Percentiles rank a stretch among this genome's conserved stretches.
Conservation (phyloP, 2,329 filamentous ascomycete species). For the Didymella segeticola region DNA sequence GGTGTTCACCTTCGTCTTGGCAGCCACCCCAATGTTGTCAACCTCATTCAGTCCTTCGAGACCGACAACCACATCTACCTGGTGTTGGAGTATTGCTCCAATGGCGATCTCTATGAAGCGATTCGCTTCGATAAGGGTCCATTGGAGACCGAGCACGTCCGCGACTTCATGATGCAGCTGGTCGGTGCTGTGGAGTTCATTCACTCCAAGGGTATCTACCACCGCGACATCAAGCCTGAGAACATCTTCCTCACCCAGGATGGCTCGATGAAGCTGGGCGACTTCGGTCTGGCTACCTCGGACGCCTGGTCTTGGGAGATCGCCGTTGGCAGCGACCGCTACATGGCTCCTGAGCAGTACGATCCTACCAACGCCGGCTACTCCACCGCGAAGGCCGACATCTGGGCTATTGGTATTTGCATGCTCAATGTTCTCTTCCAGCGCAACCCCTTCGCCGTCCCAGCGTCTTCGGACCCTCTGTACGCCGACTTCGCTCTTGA, state of each 20-base stretch:
- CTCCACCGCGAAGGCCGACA: conserved; percentile 89
- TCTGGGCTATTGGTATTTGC: conserved; percentile 97
- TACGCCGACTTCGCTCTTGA: conserved; percentile 94
- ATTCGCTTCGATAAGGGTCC: conserved; percentile 89
- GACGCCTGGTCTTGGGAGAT: conserved; percentile 91
- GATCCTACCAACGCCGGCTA: conserved; percentile 88
- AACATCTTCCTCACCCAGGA: conserved; percentile 93
- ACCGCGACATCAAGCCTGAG: conserved; percentile 98
- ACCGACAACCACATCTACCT: conserved; percentile 89
- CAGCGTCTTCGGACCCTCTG: conserved; percentile 86
- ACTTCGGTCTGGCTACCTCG: conserved; percentile 91
- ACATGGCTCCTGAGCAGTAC: conserved; percentile 99
- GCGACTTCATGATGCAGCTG: conserved; percentile 95
- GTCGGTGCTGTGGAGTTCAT: conserved; percentile 89
- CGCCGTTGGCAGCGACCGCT: conserved; percentile 95
- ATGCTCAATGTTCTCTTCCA: conserved; percentile 96
- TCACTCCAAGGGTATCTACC: conserved; percentile 89
- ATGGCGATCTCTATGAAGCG: conserved; percentile 96
- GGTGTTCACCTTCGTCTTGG: conserved; percentile 81
- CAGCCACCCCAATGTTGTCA: conserved; percentile 89
- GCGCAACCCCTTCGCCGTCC: conserved; percentile 92
- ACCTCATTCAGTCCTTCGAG: conserved; percentile 88
- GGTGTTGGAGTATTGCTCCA: conserved; percentile 92
- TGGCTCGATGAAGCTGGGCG: conserved; percentile 93
- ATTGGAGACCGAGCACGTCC: conserved; percentile 93